Evolutionary conservation across 768 basidiomycete species (phyloP).

Genomic region (Hericium erinaceus): DNA sequence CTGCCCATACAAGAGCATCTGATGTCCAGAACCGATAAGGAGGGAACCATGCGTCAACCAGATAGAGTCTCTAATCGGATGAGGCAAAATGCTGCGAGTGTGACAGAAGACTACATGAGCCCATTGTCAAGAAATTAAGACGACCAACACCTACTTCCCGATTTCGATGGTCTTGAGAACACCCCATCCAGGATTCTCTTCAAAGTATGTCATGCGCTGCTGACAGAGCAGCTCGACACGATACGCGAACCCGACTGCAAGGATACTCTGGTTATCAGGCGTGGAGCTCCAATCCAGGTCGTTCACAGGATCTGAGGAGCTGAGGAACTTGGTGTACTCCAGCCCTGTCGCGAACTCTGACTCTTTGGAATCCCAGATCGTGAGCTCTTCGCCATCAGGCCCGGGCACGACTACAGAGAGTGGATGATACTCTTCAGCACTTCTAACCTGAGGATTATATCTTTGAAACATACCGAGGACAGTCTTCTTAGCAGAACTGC

Average conservation of each 20-base stretch:
- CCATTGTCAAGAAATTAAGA: too few species aligned
- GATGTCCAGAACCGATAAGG: conserved; percentile 73
- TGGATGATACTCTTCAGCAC: neutral
- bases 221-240: conserved; percentile 84
- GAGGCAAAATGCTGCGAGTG: conserved; percentile 40
- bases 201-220: conserved; percentile 87
- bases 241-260: conserved; percentile 79
- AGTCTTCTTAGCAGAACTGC: conserved; percentile 89
- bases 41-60: conserved; percentile 83
- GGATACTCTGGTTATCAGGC: conserved; percentile 80
- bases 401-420: conserved; percentile 44
- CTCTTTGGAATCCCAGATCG: conserved; percentile 94
- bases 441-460: neutral
- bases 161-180: conserved; percentile 64
- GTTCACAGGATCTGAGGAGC: conserved; percentile 47
- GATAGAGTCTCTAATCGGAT: conserved; percentile 80
- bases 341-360: conserved; percentile 89
- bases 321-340: conserved; percentile 57
- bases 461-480: conserved; percentile 54
- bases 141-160: conserved; percentile 39
- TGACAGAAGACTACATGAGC: neutral
- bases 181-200: conserved; percentile 72
- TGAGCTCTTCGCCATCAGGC: conserved; percentile 64
- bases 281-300: conserved; percentile 94
- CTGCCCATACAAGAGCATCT: conserved; percentile 73